phyloP scores from a whole-genome alignment of 352 stramenopile genomes.

The Globisporangium iwayamae region DNA sequence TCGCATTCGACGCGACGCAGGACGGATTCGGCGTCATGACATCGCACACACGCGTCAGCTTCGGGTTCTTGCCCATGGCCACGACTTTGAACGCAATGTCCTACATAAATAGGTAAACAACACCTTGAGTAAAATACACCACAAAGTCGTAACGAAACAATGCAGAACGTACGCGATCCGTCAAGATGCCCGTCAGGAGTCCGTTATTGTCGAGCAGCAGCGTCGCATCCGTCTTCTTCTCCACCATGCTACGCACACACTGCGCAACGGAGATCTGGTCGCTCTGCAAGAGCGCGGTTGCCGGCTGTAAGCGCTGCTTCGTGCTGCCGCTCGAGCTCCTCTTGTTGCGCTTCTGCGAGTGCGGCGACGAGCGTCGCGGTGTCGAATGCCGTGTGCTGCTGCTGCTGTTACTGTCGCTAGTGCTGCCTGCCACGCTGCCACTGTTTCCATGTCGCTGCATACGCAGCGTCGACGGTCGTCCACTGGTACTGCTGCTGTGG shows the following conservation, averaged over 20 bases:
- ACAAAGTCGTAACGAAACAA: neutral
- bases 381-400: conserved; percentile 6
- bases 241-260: conserved; percentile 83
- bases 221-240: conserved; percentile 90
- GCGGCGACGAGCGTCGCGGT: conserved; percentile 11
- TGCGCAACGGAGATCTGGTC: conserved; percentile 70
- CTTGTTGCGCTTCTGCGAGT: conserved; percentile 17
- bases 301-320: conserved; percentile 62
- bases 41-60: conserved; percentile 70
- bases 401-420: conserved; percentile 21
- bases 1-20: conserved; percentile 90
- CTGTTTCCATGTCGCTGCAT: conserved; percentile 9
- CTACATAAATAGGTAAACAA: conserved; percentile 24
- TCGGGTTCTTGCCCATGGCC: conserved; percentile 78
- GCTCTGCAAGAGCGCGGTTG: conserved; percentile 63
- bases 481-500: conserved; percentile 9
- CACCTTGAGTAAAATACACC: neutral
- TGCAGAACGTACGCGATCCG: conserved; percentile 70
- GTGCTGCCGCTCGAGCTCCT: conserved; percentile 17
- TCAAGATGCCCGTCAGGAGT: conserved; percentile 93
- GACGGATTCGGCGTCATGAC: conserved; percentile 96
- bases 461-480: neutral
- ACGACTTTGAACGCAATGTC: conserved; percentile 94
- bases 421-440: conserved; percentile 2
- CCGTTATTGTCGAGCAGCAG: conserved; percentile 89